phyloP scores from a whole-genome alignment of 371 early-diverging fungal species.

The Cokeromyces recurvatus region DNA sequence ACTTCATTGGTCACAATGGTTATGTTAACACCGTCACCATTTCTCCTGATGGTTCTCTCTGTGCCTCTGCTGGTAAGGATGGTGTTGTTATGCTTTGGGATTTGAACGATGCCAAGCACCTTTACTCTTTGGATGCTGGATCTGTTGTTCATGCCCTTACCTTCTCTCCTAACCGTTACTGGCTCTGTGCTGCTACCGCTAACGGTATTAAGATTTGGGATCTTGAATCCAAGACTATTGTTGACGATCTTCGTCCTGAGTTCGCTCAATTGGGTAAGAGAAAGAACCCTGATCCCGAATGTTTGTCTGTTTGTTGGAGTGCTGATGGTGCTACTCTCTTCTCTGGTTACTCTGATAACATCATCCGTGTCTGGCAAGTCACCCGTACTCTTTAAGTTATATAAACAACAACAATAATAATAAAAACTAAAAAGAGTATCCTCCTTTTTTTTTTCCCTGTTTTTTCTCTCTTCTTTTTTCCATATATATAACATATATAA shows the following conservation, averaged over 20 bases:
- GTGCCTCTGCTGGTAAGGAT: slow-evolving; percentile 98
- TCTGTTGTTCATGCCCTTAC: slow-evolving; percentile 91
- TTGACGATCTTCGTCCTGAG: slow-evolving; percentile 90
- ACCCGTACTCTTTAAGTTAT: slow-evolving; percentile 46
- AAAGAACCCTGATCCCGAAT: slow-evolving; percentile 68
- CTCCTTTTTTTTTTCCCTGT: background rate
- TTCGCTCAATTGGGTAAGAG: slow-evolving; percentile 70
- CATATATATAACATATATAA: too few relatives aligned
- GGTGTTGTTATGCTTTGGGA: slow-evolving; percentile 98
- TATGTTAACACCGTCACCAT: slow-evolving; percentile 95
- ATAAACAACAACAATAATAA: background rate
- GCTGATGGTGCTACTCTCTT: slow-evolving; percentile 95
- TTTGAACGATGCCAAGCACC: slow-evolving; percentile 97
- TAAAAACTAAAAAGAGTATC: background rate
- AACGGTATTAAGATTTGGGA: slow-evolving; percentile 98
- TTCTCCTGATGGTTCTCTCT: slow-evolving; percentile 98
- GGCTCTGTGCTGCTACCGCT: slow-evolving; percentile 97
- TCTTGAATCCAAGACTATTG: slow-evolving; percentile 91
- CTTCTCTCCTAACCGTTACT: slow-evolving; percentile 99
- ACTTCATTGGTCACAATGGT: slow-evolving; percentile 96
- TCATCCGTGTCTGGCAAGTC: slow-evolving; percentile 90
- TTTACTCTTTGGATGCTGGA: slow-evolving; percentile 94
- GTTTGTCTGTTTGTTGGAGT: slow-evolving; percentile 94
- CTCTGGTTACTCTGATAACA: slow-evolving; percentile 94
- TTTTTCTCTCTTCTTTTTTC: too few relatives aligned